Evolutionary conservation across 495 filamentous ascomycete species (phyloP).

Genomic region (Podospora sp.): DNA sequence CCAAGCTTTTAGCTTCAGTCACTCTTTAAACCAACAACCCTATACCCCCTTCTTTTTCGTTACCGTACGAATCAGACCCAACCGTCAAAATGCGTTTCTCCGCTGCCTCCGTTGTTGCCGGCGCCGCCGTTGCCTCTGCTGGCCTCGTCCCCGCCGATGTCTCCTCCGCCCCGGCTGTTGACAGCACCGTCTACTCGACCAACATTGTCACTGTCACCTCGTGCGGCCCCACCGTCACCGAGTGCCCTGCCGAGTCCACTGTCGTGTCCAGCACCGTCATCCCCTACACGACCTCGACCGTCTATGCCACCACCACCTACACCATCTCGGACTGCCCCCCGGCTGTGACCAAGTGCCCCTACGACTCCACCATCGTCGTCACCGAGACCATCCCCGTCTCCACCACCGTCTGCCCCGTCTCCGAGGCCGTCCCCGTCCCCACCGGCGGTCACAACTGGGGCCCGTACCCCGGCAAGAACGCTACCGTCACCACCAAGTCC

Average conservation of each 20-base stretch:
- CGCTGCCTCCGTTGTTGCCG: slow-evolving; percentile 52
- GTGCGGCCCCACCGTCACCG: slow-evolving; percentile 51
- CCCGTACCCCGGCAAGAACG: slow-evolving; percentile 22
- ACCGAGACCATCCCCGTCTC: slow-evolving; percentile 39
- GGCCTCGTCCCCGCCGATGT: slow-evolving; percentile 5
- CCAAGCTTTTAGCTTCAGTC: slow-evolving; percentile 48
- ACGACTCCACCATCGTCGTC: slow-evolving; percentile 44
- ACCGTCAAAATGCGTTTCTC: slow-evolving; percentile 60
- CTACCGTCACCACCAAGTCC: slow-evolving; percentile 34
- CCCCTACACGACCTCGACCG: slow-evolving; percentile 41
- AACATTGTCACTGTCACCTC: slow-evolving; percentile 61
- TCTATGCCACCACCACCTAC: slow-evolving; percentile 57
- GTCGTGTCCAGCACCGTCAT: slow-evolving; percentile 44
- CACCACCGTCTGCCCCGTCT: slow-evolving; percentile 40
- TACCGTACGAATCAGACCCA: slow-evolving; percentile 39
- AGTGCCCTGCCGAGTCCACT: slow-evolving; percentile 55
- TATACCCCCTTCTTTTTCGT: slow-evolving; percentile 33
- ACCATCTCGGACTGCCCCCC: slow-evolving; percentile 64
- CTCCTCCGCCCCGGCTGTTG: neutral
- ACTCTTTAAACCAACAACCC: slow-evolving; percentile 38
- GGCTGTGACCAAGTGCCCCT: slow-evolving; percentile 63
- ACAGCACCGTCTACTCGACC: slow-evolving; percentile 58
- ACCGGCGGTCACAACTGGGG: slow-evolving; percentile 16
- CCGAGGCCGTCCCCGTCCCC: slow-evolving; percentile 26
- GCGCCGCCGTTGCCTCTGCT: slow-evolving; percentile 48